Base-by-base conservation (phyloP, 345 rosid genomes). In the Linum lewisii region DNA sequence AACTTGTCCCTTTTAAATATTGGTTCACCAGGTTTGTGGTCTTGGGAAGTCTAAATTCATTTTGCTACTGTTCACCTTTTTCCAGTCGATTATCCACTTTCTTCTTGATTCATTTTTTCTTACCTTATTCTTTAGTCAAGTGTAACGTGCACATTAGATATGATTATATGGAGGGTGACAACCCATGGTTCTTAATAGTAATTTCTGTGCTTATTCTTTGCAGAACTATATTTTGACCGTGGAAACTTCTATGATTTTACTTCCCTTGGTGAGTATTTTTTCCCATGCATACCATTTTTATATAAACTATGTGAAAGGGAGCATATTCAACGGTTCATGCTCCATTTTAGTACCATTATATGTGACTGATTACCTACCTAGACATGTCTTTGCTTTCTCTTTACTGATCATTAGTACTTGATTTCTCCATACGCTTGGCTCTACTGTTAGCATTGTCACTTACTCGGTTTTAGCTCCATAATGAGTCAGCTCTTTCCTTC, bases 201-300 rank as follows among this genome's bases (percentile, higher is more conserved):
- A 67, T 37, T 22, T 23, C 44, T 60, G 18, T 58, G 49, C 32
- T 18, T 36, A 60, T 19, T 54, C 45, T 66, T 56, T 63, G 72
- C 82, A 81, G 85, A 81, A 49, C 19, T 81, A 61, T 73, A 67
- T 58, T 78, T 81, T 24, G 85, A 81, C 63, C 74, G 77, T 65
- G 82, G 81, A 75, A 81, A 81, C 76, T 78, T 76, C 58, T 81
- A 81, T 58, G 85, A 81, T 61, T 81, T 81, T 63, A 76, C 81
- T 24, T 81, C 85, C 58, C 82, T 81, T 2, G 85, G 85, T 75
- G 70, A 78, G 85, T 71, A 29, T 18, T 47, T 7, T 1, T 7
- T 42, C 47, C 15, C 47, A 42, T 6, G 25, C 56, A 52, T 52
- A 9, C 20, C 23, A n/a, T n/a, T n/a, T 20, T 52, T 29, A 29